Percentiles rank a stretch among this genome's conserved stretches.
Evolutionary conservation across 2,329 filamentous ascomycete species (phyloP).

Genomic region (Leptographium radiaticola): DNA sequence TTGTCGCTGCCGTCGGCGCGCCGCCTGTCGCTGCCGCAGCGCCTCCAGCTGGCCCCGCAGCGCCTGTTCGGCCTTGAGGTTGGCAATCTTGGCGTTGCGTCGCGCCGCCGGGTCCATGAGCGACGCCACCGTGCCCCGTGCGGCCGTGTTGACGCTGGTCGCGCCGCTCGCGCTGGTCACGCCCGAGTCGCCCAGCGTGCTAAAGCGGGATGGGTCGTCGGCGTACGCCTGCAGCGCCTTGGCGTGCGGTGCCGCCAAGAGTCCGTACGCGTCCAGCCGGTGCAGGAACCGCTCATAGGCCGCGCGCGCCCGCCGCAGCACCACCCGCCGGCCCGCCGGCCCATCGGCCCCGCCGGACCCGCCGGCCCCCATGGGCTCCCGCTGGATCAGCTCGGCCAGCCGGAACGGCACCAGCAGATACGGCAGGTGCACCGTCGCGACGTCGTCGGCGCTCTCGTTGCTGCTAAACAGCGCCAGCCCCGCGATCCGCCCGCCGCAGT

Average conservation of each 20-base stretch:
- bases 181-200: constrained; percentile 39
- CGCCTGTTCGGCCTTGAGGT: constrained; percentile 75
- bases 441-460: constrained; percentile 81
- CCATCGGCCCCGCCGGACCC: constrained; percentile 13
- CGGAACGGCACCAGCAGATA: constrained; percentile 70
- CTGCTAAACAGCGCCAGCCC: constrained; percentile 73
- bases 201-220: constrained; percentile 60
- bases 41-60: constrained; percentile 68
- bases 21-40: constrained; percentile 26
- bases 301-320: constrained; percentile 50
- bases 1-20: constrained; percentile 3
- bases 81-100: constrained; percentile 72
- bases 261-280: constrained; percentile 63
- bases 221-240: constrained; percentile 61
- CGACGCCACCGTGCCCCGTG: constrained; percentile 5
- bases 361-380: constrained; percentile 28
- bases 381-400: constrained; percentile 67
- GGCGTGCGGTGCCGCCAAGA: constrained; percentile 52
- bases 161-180: constrained; percentile 16
- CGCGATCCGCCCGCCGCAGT: constrained; percentile 56
- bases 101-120: constrained; percentile 45
- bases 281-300: constrained; percentile 70
- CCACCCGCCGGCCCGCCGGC: constrained; percentile 42
- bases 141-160: neutral
- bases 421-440: constrained; percentile 72